Percentiles rank a stretch among this genome's conserved stretches.
phyloP scores from a whole-genome alignment of 441 rosid genomes.

The Erysimum cheiri region DNA sequence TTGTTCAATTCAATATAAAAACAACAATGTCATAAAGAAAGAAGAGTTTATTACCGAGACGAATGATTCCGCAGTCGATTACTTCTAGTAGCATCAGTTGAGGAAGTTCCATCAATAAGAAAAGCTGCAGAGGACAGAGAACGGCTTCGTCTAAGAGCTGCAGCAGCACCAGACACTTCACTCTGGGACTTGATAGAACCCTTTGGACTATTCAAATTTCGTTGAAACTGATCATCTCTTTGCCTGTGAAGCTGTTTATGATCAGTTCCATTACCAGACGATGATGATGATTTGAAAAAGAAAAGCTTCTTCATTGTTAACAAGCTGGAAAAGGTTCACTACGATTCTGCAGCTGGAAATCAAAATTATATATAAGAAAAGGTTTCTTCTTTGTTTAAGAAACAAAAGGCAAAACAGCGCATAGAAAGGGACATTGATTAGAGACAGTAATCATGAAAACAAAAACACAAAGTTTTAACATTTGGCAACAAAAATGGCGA shows the following conservation, averaged over 20 bases:
- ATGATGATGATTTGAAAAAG: slow-evolving; percentile 66
- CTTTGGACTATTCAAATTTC: slow-evolving; percentile 44
- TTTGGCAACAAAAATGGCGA: background rate
- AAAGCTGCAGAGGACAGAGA: slow-evolving; percentile 78
- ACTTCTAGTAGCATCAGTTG: slow-evolving; percentile 46
- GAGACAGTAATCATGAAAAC: slow-evolving; percentile 24
- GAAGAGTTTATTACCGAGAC: slow-evolving; percentile 49
- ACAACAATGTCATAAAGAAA: background rate
- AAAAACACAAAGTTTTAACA: background rate
- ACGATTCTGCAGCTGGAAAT: slow-evolving; percentile 48
- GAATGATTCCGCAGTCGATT: slow-evolving; percentile 51
- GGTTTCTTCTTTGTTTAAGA: slow-evolving; percentile 9
- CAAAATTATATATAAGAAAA: slow-evolving; percentile 9
- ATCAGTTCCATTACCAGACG: slow-evolving; percentile 54
- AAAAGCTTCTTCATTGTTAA: slow-evolving; percentile 84
- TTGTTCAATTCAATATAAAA: background rate
- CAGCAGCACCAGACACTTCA: slow-evolving; percentile 56
- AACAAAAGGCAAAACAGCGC: slow-evolving; percentile 20
- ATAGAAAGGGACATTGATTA: slow-evolving; percentile 12
- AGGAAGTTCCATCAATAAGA: slow-evolving; percentile 54
- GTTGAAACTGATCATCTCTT: slow-evolving; percentile 50
- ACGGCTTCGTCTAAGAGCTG: slow-evolving; percentile 79
- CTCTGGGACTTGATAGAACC: slow-evolving; percentile 50
- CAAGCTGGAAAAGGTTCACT: slow-evolving; percentile 37
- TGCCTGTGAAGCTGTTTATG: slow-evolving; percentile 55